Evolutionary conservation across 23 red algal genomes (phyloP).

Genomic region (Gracilaria gracilis): DNA sequence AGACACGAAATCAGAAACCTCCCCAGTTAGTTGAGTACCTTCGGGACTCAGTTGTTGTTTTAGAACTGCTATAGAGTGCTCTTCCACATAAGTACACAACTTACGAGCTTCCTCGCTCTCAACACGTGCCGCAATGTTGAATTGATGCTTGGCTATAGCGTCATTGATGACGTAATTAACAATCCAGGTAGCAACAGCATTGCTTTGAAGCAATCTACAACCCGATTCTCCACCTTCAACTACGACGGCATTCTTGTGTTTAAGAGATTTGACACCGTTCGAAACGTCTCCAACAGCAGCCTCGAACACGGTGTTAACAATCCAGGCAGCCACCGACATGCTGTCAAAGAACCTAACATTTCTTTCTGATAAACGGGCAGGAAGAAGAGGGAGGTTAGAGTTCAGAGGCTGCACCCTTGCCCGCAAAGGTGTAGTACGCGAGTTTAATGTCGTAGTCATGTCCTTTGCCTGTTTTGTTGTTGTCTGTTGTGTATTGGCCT

Average conservation of each 20-base stretch:
- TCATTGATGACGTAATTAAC: too few species aligned
- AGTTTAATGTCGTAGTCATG: background rate
- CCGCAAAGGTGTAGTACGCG: background rate
- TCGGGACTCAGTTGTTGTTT: background rate
- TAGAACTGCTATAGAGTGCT: background rate
- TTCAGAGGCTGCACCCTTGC: background rate
- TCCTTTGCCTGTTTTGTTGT: background rate
- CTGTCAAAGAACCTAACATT: background rate
- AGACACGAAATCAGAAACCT: background rate
- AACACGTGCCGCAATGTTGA: too few species aligned
- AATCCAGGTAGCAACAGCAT: too few species aligned
- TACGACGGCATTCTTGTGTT: too few species aligned
- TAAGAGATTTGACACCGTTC: background rate
- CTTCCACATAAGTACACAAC: too few species aligned
- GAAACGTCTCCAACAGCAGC: background rate
- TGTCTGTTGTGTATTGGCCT: too few species aligned
- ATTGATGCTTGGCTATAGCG: too few species aligned
- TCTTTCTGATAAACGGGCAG: background rate
- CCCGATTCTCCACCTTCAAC: too few species aligned
- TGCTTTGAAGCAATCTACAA: too few species aligned
- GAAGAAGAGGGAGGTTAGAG: background rate
- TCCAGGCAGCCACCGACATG: background rate
- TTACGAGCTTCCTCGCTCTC: too few species aligned
- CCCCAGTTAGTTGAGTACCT: background rate
- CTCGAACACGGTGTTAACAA: background rate